Conservation (phyloP, 2,329 filamentous ascomycete species). For the Trichoderma koningii region DNA sequence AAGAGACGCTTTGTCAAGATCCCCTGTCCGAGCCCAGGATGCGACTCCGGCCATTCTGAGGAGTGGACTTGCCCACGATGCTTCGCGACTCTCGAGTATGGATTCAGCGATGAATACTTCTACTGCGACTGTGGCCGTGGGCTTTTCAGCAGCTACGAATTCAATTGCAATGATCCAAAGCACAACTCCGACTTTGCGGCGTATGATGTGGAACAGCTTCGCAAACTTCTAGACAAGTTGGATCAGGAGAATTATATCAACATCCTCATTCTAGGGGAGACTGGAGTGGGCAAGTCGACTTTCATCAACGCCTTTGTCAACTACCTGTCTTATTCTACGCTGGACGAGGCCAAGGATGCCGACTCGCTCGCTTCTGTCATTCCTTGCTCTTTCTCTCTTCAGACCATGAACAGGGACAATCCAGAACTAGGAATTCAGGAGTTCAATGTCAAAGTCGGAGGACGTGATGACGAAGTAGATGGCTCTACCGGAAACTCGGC, state of each 20-base stretch:
- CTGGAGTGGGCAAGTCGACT: conserved; percentile 52
- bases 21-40: conserved; percentile 37
- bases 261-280: conserved; percentile 51
- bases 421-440: conserved; percentile 10
- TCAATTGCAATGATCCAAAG: conserved; percentile 37
- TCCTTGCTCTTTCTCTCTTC: conserved; percentile 29
- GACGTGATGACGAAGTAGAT: conserved; percentile 28
- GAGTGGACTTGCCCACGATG: conserved; percentile 28
- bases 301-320: conserved; percentile 54
- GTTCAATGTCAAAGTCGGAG: conserved; percentile 25
- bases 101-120: conserved; percentile 31
- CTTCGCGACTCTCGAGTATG: conserved; percentile 21
- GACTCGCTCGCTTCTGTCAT: conserved; percentile 26
- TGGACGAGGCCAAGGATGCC: conserved; percentile 41
- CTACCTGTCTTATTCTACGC: conserved; percentile 43
- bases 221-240: neutral
- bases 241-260: conserved; percentile 39
- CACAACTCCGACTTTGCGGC: conserved; percentile 34
- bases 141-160: conserved; percentile 34
- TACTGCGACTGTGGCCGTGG: conserved; percentile 45
- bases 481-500: conserved; percentile 22
- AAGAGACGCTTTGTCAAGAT: conserved; percentile 38
- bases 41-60: conserved; percentile 21
- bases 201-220: neutral
- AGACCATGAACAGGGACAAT: conserved; percentile 12